Evolutionary conservation across 2,329 filamentous ascomycete species (phyloP), one percentile per base, ranked within the genome.

Genomic region (Amauroascus verrucosus): DNA sequence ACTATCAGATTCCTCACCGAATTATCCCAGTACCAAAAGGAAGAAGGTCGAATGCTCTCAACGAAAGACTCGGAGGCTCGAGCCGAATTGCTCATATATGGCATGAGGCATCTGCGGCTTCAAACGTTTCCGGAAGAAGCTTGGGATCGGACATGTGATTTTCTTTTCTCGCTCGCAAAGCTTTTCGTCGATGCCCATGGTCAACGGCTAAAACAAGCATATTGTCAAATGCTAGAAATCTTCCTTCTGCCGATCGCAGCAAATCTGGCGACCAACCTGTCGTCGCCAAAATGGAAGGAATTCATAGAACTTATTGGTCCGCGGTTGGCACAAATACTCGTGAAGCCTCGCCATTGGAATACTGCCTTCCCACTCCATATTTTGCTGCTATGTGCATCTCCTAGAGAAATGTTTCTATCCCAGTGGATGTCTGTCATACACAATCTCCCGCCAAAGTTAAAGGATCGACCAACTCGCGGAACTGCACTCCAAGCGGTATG

Each of bases 321-420:
- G 37, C 82, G 88, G 53, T 75, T 97, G 51, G 80, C 82, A 11
- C 85, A 91, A 61, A 86, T 98, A 78, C 83, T 95, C 56, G 78
- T 83, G 50, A 98, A 98, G 67, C 89, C 90, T 33, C 85, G 90
- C 43, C 88, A 98, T 68, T 98, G 93, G 94, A 74, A 79, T 14
- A 83, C 86, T 58, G 85, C 90, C 0, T 97, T 95, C 62, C 90
- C 93, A 4, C 74, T 97, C 47, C 89, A 91, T 55, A 86, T 86
- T 6, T 85, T 91, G 2, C 76, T 97, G 61, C 77, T 97, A 13
- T 98, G 91, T 65, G 84, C 90, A 22, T 96, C 93, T 5, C 83
- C 88, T 0, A 81, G 83, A 4, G 93, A 98, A 26, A 81, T 79
- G 1, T 96, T 97, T 60, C 80, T 82, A 38, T 79, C 81, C 4